These are phyloP conservation scores for Clonostachys solani DNA, from an alignment of 2,329 filamentous ascomycete genomes.

Conservation along the genomic window DNA sequence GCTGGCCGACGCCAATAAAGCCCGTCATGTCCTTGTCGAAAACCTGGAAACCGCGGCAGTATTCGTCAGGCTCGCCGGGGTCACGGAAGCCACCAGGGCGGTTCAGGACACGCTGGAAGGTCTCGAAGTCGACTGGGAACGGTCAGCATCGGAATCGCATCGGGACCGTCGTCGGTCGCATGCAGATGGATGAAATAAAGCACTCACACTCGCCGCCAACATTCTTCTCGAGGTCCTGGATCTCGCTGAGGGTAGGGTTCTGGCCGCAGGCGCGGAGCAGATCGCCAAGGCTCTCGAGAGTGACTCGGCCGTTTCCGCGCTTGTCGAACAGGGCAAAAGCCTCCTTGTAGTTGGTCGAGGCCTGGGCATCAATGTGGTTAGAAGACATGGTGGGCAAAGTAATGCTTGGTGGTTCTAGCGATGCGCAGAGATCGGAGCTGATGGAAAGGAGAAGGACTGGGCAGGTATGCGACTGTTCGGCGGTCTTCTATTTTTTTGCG, in stretches of 20 bases:
- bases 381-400: conserved; percentile 33
- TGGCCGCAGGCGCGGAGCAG: conserved; percentile 94
- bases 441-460: conserved; percentile 1
- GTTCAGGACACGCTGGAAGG: conserved; percentile 95
- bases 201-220: conserved; percentile 87
- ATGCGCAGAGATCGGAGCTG: neutral
- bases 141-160: neutral
- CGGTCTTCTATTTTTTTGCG: too few species aligned
- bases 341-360: conserved; percentile 99
- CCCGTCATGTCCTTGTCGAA: conserved; percentile 99
- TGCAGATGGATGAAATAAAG: neutral
- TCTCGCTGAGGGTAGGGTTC: conserved; percentile 94
- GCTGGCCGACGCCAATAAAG: conserved; percentile 94
- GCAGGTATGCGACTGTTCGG: neutral
- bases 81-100: conserved; percentile 97
- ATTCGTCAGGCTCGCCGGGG: conserved; percentile 95
- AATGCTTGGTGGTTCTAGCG: conserved; percentile 2
- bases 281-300: conserved; percentile 83
- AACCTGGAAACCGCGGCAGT: conserved; percentile 97
- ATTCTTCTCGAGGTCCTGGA: conserved; percentile 85
- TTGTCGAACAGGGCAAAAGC: conserved; percentile 99
- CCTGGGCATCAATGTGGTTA: conserved; percentile 54
- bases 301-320: conserved; percentile 91
- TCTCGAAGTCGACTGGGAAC: conserved; percentile 86
- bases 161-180: neutral